Base-by-base conservation (phyloP, 2,329 filamentous ascomycete species). In the Neobulgaria alba region DNA sequence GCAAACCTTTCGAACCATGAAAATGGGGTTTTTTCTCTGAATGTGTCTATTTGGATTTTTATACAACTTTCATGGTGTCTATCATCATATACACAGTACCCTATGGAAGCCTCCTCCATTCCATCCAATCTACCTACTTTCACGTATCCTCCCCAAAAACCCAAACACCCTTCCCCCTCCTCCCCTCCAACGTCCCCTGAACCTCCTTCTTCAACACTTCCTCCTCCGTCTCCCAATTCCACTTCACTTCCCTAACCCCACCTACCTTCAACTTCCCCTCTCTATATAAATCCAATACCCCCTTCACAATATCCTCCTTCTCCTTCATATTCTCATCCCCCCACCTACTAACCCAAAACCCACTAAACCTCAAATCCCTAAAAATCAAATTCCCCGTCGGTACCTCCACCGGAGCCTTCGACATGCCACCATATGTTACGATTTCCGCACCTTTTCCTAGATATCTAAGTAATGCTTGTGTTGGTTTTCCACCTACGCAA, bases 371-470 rank as follows among this genome's bases (percentile, higher is more conserved):
- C 38, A 96, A 72, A 54, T 96, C 79, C 63, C 90, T 92, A 68
- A 98, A 98, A 54, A 98, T 98, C 45, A 96, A 68, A 52, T 93
- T 69, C 0, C 84, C 85, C 1, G 89, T 84, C 0, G 90, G 87
- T 46, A 96, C 65, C 5, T 74, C 71, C 18, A 95, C 73, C 0
- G 90, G 89, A 66, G 94, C 82, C 60, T 84, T 85, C 23, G 85
- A 79, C 92, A 98, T 98, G 37, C 85, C 90, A 18, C 92, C 92
- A 59, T 98, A 98, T 3, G 90, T 95, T 17, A 98, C 87, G 62
- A 96, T 70, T 42, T 82, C 80, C 1, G 76, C 84, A 16, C 77
- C 75, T 0, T 77, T 67, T 4, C 73, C 71, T 3, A 98, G 71
- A 5, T 75, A 73, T 56, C 88, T 85, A 4, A 89, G 82, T 57